These are phyloP conservation scores for Venturiaceae sp. DNA, from an alignment of 2,329 filamentous ascomycete genomes.

Conservation along the genomic window DNA sequence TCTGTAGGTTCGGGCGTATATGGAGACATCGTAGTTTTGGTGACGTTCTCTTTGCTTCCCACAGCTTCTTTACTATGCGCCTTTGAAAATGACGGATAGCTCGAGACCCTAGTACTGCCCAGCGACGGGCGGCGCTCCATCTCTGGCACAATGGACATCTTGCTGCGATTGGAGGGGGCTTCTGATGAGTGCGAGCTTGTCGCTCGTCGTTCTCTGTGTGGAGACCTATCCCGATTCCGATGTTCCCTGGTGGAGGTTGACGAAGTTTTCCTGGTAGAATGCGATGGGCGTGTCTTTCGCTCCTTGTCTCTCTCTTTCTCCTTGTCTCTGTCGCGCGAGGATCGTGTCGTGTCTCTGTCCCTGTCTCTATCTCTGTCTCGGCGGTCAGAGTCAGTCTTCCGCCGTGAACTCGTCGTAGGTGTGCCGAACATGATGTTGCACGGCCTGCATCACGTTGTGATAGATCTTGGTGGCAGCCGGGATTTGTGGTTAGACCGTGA, in stretches of 20 bases:
- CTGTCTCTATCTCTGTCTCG: background rate
- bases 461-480: background rate
- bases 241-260: background rate
- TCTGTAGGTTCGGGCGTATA: conserved; percentile 34
- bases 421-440: conserved; percentile 2
- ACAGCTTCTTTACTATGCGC: conserved; percentile 84
- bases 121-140: conserved; percentile 32
- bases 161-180: conserved; percentile 9
- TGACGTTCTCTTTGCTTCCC: conserved; percentile 39
- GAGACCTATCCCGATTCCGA: conserved; percentile 14
- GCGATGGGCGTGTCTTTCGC: background rate
- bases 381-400: conserved; percentile 1
- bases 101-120: conserved; percentile 35
- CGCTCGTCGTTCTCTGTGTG: conserved; percentile 18
- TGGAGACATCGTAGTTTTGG: conserved; percentile 19
- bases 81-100: conserved; percentile 81
- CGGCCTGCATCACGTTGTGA: background rate
- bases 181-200: conserved; percentile 12
- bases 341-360: background rate
- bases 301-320: conserved; percentile 13
- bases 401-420: background rate
- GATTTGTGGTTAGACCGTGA: background rate
- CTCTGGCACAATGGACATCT: conserved; percentile 34
- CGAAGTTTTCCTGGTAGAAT: background rate
- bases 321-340: conserved; percentile 18